Percentiles rank a stretch among this genome's conserved stretches.
phyloP scores from a whole-genome alignment of 2,329 filamentous ascomycete species.

The Thielaviopsis populi region DNA sequence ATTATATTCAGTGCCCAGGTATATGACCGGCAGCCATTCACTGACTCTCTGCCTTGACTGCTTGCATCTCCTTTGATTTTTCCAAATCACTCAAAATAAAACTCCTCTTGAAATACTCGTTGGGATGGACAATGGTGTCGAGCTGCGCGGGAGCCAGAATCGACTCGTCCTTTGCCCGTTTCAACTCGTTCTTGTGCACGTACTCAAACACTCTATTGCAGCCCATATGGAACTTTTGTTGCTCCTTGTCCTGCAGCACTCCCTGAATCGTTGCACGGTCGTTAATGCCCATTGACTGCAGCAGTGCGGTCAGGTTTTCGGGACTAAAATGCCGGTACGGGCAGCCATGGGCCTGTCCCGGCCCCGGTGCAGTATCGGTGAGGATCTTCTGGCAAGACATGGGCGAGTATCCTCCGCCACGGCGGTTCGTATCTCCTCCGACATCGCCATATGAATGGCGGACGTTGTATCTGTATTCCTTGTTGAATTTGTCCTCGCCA shows the following conservation, averaged over 20 bases:
- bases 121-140: slow-evolving; percentile 93
- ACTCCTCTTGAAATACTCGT: slow-evolving; percentile 94
- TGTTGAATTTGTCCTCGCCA: slow-evolving; percentile 90
- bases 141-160: slow-evolving; percentile 60
- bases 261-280: slow-evolving; percentile 65
- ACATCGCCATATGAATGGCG: slow-evolving; percentile 93
- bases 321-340: slow-evolving; percentile 84
- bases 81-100: slow-evolving; percentile 72
- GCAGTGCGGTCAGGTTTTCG: slow-evolving; percentile 66
- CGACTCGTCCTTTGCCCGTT: slow-evolving; percentile 58
- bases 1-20: not conserved
- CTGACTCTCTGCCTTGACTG: slow-evolving; percentile 7
- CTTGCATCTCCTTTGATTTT: slow-evolving; percentile 20
- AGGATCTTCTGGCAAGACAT: slow-evolving; percentile 93
- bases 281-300: slow-evolving; percentile 64
- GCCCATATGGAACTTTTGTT: slow-evolving; percentile 81
- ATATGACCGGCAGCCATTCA: not conserved
- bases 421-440: slow-evolving; percentile 75
- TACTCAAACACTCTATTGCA: slow-evolving; percentile 95
- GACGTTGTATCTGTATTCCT: slow-evolving; percentile 94
- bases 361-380: slow-evolving; percentile 71
- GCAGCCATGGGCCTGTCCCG: slow-evolving; percentile 87
- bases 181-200: slow-evolving; percentile 64
- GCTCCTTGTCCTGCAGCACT: slow-evolving; percentile 78
- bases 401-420: slow-evolving; percentile 75